These are phyloP conservation scores for Botrytis elliptica DNA, from an alignment of 2,329 filamentous ascomycete species.

Conservation along the genomic window DNA sequence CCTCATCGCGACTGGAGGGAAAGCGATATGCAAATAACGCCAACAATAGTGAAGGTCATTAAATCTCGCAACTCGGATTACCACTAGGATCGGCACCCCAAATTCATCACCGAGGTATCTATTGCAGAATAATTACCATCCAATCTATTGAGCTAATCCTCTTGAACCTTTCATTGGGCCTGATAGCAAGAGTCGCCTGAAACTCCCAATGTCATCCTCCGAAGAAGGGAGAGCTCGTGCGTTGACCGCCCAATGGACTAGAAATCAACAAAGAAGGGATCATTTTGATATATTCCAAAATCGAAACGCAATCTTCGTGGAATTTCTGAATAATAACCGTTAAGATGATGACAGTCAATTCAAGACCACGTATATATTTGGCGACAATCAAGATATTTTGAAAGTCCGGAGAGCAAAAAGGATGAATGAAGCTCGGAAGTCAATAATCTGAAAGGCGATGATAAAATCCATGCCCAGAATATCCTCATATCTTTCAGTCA, in stretches of 20 bases:
- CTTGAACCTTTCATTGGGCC: background rate
- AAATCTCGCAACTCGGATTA: too few relatives aligned
- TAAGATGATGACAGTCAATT: too few relatives aligned
- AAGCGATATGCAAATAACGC: background rate
- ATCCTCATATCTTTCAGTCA: background rate
- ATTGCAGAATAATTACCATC: background rate
- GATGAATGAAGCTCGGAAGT: background rate
- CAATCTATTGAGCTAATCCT: background rate
- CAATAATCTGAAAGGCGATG: background rate
- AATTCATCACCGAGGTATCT: too few relatives aligned
- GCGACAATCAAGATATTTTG: background rate
- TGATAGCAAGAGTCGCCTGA: too few relatives aligned
- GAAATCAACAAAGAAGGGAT: too few relatives aligned
- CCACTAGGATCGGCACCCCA: too few relatives aligned
- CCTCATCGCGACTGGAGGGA: background rate
- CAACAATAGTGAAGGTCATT: background rate
- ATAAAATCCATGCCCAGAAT: too few relatives aligned
- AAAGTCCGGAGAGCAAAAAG: background rate
- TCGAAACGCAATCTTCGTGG: fast-evolving
- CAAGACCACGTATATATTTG: background rate
- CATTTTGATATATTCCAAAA: fast-evolving
- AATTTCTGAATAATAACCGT: background rate
- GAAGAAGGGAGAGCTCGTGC: background rate
- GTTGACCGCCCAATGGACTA: background rate
- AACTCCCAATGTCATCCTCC: too few relatives aligned